Conservation (phyloP, 2,329 filamentous ascomycete species). For the Fusarium secorum region DNA sequence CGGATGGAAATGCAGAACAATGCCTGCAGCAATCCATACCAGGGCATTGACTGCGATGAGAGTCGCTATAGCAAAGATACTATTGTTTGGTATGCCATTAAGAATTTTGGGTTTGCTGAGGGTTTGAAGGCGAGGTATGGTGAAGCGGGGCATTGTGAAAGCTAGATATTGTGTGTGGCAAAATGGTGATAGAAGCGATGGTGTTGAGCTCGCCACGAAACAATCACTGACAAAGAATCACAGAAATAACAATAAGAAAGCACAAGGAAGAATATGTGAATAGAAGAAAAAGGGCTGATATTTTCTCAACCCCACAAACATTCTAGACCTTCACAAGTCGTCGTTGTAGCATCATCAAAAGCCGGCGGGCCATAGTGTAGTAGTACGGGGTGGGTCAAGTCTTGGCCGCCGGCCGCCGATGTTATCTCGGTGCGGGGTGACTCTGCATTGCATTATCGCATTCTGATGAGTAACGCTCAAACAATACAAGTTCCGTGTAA, state of each 20-base stretch:
- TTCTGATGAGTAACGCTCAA: constrained; percentile 1
- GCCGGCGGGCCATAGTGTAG: constrained; percentile 5
- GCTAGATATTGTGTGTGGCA: rapidly evolving
- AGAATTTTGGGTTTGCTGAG: constrained; percentile 45
- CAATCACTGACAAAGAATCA: neutral
- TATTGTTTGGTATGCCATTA: constrained; percentile 44
- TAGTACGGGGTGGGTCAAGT: neutral
- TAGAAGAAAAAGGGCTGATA: neutral
- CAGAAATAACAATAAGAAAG: neutral
- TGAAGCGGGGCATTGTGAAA: constrained; percentile 35
- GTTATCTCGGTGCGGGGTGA: constrained; percentile 4
- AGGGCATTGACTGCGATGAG: constrained; percentile 61
- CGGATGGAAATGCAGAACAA: constrained; percentile 62
- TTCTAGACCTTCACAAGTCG: neutral
- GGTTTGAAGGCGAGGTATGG: constrained; percentile 6
- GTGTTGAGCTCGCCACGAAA: neutral
- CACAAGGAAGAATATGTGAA: neutral
- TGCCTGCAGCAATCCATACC: constrained; percentile 62
- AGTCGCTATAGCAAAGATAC: constrained; percentile 58
- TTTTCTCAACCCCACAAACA: neutral
- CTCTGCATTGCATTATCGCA: neutral
- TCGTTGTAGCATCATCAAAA: neutral
- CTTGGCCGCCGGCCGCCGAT: constrained; percentile 20
- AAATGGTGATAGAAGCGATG: neutral
- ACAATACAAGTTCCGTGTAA: neutral